Conservation (phyloP, 2,329 filamentous ascomycete genomes). For the Xylariales sp. region DNA sequence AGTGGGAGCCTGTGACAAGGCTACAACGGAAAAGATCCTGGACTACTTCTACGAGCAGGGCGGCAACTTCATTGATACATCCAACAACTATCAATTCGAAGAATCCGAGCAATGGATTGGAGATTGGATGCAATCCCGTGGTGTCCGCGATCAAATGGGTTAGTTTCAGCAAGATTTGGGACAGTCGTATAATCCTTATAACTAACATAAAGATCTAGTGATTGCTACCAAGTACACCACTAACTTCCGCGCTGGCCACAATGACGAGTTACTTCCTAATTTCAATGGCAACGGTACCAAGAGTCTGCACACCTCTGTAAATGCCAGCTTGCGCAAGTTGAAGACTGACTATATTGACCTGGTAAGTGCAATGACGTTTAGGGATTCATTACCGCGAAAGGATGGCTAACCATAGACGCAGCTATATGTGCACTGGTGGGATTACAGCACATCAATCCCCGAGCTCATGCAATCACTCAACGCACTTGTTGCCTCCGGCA, state of each 20-base stretch:
- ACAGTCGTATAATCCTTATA: too few species aligned
- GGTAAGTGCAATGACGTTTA: slow-evolving; percentile 25
- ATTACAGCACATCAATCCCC: slow-evolving; percentile 58
- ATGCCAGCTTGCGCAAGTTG: slow-evolving; percentile 54
- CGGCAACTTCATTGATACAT: slow-evolving; percentile 71
- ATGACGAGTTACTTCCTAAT: slow-evolving; percentile 44
- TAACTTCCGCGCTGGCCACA: slow-evolving; percentile 42
- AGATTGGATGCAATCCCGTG: slow-evolving; percentile 63
- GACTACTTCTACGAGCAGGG: slow-evolving; percentile 60
- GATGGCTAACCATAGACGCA: slow-evolving; percentile 18
- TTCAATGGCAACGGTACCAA: slow-evolving; percentile 58
- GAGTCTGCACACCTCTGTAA: slow-evolving; percentile 51
- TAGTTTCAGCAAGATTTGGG: slow-evolving; percentile 12
- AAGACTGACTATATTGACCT: slow-evolving; percentile 68
- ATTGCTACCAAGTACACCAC: slow-evolving; percentile 67
- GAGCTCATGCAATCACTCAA: slow-evolving; percentile 69
- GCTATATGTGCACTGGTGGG: slow-evolving; percentile 65
- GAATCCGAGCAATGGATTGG: slow-evolving; percentile 65
- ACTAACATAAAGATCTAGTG: too few species aligned
- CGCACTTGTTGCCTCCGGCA: slow-evolving; percentile 52
- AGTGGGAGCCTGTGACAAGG: slow-evolving; percentile 58
- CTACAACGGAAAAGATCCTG: slow-evolving; percentile 57
- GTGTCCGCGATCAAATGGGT: slow-evolving; percentile 63
- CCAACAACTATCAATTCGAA: slow-evolving; percentile 62
- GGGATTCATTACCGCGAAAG: slow-evolving; percentile 4